Evolutionary conservation across 371 early-diverging fungal species (phyloP), one percentile per base, ranked within the genome.

Genomic region (Mucor lusitanicus): DNA sequence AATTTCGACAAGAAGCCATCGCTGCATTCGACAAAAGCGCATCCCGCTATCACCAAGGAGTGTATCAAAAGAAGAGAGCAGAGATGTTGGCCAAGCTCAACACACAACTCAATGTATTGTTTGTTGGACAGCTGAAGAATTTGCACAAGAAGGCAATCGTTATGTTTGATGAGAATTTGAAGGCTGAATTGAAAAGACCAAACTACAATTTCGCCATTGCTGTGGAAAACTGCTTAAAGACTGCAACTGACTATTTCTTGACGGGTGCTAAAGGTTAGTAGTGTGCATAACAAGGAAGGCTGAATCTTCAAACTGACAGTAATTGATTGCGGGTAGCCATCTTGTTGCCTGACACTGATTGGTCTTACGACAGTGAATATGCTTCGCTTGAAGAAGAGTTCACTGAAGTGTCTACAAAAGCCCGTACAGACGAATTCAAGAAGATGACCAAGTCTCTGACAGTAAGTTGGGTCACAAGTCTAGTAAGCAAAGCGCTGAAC

Each of bases 1-100:
- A 75, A 0, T 82, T 90, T 19, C 86, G 91, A 46, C 70, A 72
- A 0, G 74, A 70, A 48, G 90, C 94, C 6, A 46, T 97, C 21
- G 73, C 76, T 4, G 73, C 83, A 5, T 98, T 97, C 73, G 97
- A 97, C 73, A 89, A 87, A 67, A 92, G 91, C 58, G 99, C 97
- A 0, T 90, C 91, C 15, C 88, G 99, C 40, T 99, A 99, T 73
- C 90, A 95, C 66, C 70, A 86, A n/a, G 90, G 84, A 1, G 97
- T 97, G 19, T 99, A 95, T 77, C 74, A 89, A 64, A 90, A 90
- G 68, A 96, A 96, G 82, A 90, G 95, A 27, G 50, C 44, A 0
- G 97, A 96, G 13, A 87, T 97, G 80, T 66, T 88, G 56, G 80
- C 78, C 54, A 92, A 91, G 69, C 85, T 95, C 68, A 87, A 92